phyloP scores from a whole-genome alignment of 768 basidiomycete genomes.

The Lactarius trivialis region DNA sequence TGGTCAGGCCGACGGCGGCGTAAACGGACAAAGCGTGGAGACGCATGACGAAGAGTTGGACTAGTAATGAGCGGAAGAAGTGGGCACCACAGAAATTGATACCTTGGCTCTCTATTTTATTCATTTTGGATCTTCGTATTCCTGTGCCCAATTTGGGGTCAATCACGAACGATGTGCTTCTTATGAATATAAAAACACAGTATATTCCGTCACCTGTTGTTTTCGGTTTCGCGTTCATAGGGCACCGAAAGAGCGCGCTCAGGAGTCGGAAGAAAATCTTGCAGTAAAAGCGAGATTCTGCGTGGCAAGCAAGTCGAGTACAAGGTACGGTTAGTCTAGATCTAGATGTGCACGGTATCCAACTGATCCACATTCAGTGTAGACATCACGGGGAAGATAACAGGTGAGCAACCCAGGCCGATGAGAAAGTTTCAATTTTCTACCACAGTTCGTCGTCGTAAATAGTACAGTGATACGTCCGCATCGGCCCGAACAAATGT shows the following conservation, averaged over 20 bases:
- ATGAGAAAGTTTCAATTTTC: neutral
- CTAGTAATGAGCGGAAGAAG: slow-evolving; percentile 13
- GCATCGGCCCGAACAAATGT: too few species aligned
- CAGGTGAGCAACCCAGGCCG: neutral
- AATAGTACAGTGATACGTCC: too few species aligned
- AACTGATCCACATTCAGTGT: too few species aligned
- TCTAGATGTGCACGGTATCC: neutral
- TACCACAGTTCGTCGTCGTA: too few species aligned
- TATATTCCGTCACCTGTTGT: neutral
- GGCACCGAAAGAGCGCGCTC: neutral
- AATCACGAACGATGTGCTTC: neutral
- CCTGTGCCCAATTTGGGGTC: slow-evolving; percentile 2
- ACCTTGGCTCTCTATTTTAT: slow-evolving; percentile 4
- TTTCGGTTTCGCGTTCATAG: neutral
- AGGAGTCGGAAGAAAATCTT: neutral
- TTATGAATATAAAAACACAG: neutral
- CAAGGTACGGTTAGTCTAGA: neutral
- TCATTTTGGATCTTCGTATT: slow-evolving; percentile 2
- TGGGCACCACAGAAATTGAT: neutral
- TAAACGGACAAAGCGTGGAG: neutral
- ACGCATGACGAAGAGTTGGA: slow-evolving; percentile 8
- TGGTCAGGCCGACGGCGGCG: neutral
- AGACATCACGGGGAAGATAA: neutral
- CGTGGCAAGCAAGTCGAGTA: neutral
- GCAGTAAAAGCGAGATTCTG: neutral